Evolutionary conservation across 768 basidiomycete species (phyloP).

Genomic region (Multifurca ochricompacta): DNA sequence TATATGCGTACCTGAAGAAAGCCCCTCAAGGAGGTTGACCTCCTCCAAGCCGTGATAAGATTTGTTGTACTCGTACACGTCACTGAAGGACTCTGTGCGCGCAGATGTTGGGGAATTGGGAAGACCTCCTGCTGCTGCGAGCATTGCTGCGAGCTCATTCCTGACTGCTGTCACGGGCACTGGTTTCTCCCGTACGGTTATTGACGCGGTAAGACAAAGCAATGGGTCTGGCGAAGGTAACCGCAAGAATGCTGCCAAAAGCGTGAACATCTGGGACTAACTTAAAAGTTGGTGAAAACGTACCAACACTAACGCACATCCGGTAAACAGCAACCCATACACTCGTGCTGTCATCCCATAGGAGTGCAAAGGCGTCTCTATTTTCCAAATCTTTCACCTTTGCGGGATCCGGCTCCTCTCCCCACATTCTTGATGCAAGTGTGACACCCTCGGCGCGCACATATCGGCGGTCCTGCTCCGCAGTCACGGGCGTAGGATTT

Average conservation of each 20-base stretch:
- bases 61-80: constrained; percentile 33
- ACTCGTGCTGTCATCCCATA: constrained; percentile 54
- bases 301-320: constrained; percentile 72
- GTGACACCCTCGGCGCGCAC: constrained; percentile 69
- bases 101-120: constrained; percentile 29
- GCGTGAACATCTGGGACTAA: not conserved
- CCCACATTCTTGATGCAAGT: constrained; percentile 69
- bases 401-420: constrained; percentile 44
- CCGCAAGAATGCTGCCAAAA: constrained; percentile 38
- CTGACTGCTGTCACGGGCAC: constrained; percentile 38
- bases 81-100: constrained; percentile 23
- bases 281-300: constrained; percentile 28
- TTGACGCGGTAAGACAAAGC: constrained; percentile 74
- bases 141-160: constrained; percentile 29
- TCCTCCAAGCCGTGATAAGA: constrained; percentile 50
- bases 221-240: constrained; percentile 65
- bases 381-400: constrained; percentile 13
- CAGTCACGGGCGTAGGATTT: constrained; percentile 69
- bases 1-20: constrained; percentile 44
- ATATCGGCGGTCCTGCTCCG: constrained; percentile 68
- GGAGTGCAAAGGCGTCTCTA: constrained; percentile 51
- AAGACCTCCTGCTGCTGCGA: constrained; percentile 27
- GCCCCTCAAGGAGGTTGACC: constrained; percentile 58
- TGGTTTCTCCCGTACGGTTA: constrained; percentile 81
- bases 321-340: constrained; percentile 78